Evolutionary conservation across 2,329 filamentous ascomycete genomes (phyloP).

Genomic region (Pezicula radicicola): DNA sequence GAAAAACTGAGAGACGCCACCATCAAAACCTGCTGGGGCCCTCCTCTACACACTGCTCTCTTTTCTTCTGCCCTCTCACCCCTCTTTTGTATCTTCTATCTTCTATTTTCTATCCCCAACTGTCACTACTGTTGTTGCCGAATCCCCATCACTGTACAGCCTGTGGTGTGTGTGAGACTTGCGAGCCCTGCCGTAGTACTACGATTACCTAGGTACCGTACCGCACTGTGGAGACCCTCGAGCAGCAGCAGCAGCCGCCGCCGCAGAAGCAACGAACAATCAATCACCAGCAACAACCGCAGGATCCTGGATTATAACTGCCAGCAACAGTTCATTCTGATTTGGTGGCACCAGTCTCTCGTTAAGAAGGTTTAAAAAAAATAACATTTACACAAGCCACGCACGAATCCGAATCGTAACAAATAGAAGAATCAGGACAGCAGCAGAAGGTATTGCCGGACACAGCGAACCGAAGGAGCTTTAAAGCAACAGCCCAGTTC

Average conservation of each 20-base stretch:
- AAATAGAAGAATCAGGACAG: not conserved
- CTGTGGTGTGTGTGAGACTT: too few species aligned
- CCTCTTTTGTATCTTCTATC: constrained; percentile 10
- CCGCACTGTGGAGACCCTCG: constrained; percentile 9
- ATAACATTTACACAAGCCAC: constrained; percentile 11
- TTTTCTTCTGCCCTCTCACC: not conserved
- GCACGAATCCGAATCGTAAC: constrained; percentile 15
- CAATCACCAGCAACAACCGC: too few species aligned
- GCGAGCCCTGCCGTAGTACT: too few species aligned
- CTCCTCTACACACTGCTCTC: not conserved
- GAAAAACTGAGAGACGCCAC: not conserved
- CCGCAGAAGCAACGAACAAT: too few species aligned
- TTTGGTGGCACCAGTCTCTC: constrained; percentile 25
- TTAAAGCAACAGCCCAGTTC: not conserved
- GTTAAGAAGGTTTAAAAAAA: constrained; percentile 13
- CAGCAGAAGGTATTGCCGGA: not conserved
- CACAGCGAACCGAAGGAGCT: not conserved
- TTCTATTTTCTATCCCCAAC: constrained; percentile 5
- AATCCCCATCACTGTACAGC: too few species aligned
- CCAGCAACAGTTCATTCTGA: constrained; percentile 17
- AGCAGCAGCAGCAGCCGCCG: not conserved
- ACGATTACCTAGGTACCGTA: not conserved
- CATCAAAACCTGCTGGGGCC: not conserved
- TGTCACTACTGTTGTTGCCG: constrained; percentile 2
- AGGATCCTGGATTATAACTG: too few species aligned